Percentiles rank a stretch among this genome's conserved stretches.
Evolutionary conservation across 106 monocot genomes (phyloP).

Genomic region (Phalaenopsis aphrodite): DNA sequence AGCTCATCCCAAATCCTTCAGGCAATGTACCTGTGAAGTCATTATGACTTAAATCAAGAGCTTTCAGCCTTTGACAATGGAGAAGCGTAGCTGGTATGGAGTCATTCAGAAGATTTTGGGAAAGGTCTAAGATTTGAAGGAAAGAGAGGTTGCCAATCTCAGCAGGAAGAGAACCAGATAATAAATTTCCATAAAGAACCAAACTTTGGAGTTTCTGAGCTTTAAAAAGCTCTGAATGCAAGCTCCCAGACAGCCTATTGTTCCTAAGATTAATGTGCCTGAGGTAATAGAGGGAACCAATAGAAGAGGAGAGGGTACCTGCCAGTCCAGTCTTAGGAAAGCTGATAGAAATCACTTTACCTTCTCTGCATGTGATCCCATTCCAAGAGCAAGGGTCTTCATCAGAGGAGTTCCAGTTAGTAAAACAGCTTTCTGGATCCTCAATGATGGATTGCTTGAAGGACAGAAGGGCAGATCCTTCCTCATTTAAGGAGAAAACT

Average conservation of each 20-base stretch:
- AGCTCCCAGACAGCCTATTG: background rate
- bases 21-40: constrained; percentile 10
- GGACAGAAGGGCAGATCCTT: constrained; percentile 12
- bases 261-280: constrained; percentile 13
- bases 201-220: constrained; percentile 4
- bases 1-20: constrained; percentile 2
- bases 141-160: constrained; percentile 19
- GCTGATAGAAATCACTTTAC: constrained; percentile 1
- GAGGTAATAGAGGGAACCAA: constrained; percentile 5
- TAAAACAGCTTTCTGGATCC: constrained; percentile 11
- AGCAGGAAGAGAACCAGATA: constrained; percentile 35
- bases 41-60: constrained; percentile 21
- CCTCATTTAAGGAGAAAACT: constrained; percentile 8
- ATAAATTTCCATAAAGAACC: constrained; percentile 24
- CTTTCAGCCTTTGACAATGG: constrained; percentile 12
- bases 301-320: background rate
- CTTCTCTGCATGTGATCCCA: constrained; percentile 14
- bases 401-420: constrained; percentile 19
- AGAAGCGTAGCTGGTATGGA: constrained; percentile 25
- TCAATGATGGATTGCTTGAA: constrained; percentile 10
- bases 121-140: constrained; percentile 39
- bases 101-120: constrained; percentile 33
- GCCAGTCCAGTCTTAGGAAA: background rate
- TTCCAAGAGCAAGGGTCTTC: constrained; percentile 22
- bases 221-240: constrained; percentile 1